Evolutionary conservation across 805 yeast genomes (phyloP), one percentile per base, ranked within the genome.

Genomic region (Grigorovia jiainica): DNA sequence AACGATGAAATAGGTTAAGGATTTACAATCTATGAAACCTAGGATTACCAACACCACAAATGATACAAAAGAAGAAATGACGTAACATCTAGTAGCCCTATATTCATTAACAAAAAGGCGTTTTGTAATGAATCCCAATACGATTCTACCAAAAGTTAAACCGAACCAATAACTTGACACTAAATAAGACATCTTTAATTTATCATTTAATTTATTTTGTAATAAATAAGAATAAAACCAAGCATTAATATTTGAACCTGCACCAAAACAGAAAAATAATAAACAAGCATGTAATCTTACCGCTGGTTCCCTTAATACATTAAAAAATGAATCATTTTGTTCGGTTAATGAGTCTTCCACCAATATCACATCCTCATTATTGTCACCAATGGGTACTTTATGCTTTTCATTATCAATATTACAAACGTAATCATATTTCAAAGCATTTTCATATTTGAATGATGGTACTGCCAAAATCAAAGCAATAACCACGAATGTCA

Each of bases 81-180:
- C 48, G 44, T 67, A 68, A 16, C 52, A 46, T 13, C 44, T 61
- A 48, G 54, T 65, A 47, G 58, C 67, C 32, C 55, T 65, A 48
- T 50, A 66, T 51, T 73, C 82, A 47, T 64, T 71, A 15, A 47
- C 53, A 49, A 76, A 77, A 40, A 50, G 63, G 41, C 65, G 61
- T 11, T 67, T 69, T 0, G 82, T 76, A 5, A 68, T 72, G 52
- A 76, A 75, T 1, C 82, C 81, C 7, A 82, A 59, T 4, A 66
- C 47, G 34, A 82, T 58, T 45, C 90, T 64, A 0, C 90, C 90
- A 11, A 72, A 46, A 0, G 87, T 78, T 16, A 82, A 57, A 0
- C 90, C 90, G 19, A 72, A 71, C 87, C 87, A 82, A 53, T 72
- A 81, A 13, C 83, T 80, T 5, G 86, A 72, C 0, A 82, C 76